Percentiles rank a stretch among this genome's conserved stretches.
Evolutionary conservation across 805 yeast species (phyloP).

Genomic region (Kluyveromyces siamensis): DNA sequence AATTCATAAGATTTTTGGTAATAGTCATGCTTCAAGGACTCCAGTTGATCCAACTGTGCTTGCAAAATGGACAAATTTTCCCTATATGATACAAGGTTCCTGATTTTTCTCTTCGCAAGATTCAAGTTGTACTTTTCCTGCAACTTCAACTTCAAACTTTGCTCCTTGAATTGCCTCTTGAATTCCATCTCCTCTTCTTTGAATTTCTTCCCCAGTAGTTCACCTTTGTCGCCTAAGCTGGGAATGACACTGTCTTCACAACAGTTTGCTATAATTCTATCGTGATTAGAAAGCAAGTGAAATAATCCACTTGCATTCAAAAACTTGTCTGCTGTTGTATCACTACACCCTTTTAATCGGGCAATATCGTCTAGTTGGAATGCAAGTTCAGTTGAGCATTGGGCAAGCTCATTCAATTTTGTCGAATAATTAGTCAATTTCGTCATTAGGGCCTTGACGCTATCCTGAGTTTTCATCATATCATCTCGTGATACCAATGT

Average conservation of each 20-base stretch:
- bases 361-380: constrained; percentile 58
- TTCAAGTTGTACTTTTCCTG: constrained; percentile 56
- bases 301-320: constrained; percentile 71
- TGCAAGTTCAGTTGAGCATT: constrained; percentile 65
- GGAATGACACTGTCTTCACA: constrained; percentile 45
- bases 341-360: constrained; percentile 51
- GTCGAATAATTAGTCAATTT: constrained; percentile 39
- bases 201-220: constrained; percentile 36
- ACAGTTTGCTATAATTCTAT: constrained; percentile 55
- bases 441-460: constrained; percentile 41
- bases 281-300: constrained; percentile 67
- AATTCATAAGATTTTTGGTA: constrained; percentile 54
- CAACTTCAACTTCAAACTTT: constrained; percentile 42
- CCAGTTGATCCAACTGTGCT: constrained; percentile 69
- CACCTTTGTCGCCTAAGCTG: constrained; percentile 41
- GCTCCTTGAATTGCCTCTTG: constrained; percentile 41
- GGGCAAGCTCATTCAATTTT: constrained; percentile 31
- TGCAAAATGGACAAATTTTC: constrained; percentile 60
- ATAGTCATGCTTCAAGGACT: constrained; percentile 63
- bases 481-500: constrained; percentile 53
- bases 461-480: constrained; percentile 39
- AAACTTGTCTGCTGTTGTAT: constrained; percentile 49
- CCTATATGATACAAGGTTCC: constrained; percentile 62
- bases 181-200: constrained; percentile 43
- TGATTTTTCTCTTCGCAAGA: constrained; percentile 47